A percentile compares a stretch with the other conserved stretches of the same genome.
These are phyloP conservation scores for Leccinum laetum DNA, from an alignment of 1,284 basidiomycete genomes.

Conservation along the genomic window DNA sequence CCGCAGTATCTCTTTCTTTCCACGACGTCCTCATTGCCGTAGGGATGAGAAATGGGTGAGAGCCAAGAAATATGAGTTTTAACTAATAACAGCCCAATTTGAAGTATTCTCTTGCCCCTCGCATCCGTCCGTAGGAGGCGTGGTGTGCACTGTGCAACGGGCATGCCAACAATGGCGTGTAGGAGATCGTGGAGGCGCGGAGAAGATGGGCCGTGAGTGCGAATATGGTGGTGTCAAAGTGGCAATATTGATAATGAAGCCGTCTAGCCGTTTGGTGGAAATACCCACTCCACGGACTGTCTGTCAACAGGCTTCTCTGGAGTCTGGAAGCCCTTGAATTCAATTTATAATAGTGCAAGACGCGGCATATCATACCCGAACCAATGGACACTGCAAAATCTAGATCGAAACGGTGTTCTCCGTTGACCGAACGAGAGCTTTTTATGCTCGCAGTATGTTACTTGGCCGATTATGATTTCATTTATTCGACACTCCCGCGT, in stretches of 20 bases:
- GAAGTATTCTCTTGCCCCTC: neutral
- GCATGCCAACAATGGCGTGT: conserved; percentile 3
- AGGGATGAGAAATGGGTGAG: neutral
- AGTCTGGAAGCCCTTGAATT: neutral
- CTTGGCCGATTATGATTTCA: conserved; percentile 7
- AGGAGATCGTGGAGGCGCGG: conserved; percentile 8
- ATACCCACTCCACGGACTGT: conserved; percentile 18
- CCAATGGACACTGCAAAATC: neutral
- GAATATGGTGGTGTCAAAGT: neutral
- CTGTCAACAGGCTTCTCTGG: conserved; percentile 3
- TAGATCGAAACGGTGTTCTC: conserved; percentile 1
- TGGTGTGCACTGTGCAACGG: neutral
- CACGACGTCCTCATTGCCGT: neutral
- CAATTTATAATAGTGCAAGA: neutral
- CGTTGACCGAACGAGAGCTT: conserved; percentile 2
- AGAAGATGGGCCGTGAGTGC: conserved; percentile 5
- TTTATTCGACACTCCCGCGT: conserved; percentile 6
- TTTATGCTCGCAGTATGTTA: neutral
- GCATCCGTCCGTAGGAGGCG: neutral
- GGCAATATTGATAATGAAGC: conserved; percentile 4
- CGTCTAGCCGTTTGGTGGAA: neutral
- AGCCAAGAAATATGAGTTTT: neutral
- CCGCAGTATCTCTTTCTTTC: neutral
- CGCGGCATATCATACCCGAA: conserved; percentile 1
- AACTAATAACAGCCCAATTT: conserved; percentile 3